Percentiles rank a stretch among this genome's conserved stretches.
Evolutionary conservation across 805 yeast genomes (phyloP).

Genomic region (Metschnikowia noctiluminum): DNA sequence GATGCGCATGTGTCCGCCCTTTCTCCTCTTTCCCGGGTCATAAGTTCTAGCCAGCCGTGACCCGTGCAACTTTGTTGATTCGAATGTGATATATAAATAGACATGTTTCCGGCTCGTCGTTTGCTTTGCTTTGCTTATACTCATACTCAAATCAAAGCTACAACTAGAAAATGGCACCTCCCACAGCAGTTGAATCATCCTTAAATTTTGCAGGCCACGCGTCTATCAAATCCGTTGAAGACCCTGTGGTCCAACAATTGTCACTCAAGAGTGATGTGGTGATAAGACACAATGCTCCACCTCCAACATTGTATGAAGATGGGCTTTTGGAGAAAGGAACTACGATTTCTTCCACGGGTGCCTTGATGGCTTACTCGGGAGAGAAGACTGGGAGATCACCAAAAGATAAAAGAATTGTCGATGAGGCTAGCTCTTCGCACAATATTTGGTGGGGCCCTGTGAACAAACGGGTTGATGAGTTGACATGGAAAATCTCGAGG

Average conservation of each 20-base stretch:
- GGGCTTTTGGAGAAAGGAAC: constrained; percentile 88
- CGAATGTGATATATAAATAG: constrained; percentile 12
- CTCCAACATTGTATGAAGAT: constrained; percentile 91
- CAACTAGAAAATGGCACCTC: constrained; percentile 35
- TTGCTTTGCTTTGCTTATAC: not conserved
- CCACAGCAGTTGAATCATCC: constrained; percentile 44
- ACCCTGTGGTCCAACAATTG: constrained; percentile 41
- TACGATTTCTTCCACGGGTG: constrained; percentile 89
- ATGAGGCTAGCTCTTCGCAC: constrained; percentile 79
- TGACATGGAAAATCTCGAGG: constrained; percentile 92
- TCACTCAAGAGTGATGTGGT: constrained; percentile 56
- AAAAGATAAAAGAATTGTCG: constrained; percentile 96
- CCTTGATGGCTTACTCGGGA: constrained; percentile 94
- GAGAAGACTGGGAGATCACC: constrained; percentile 97
- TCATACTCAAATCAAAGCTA: not conserved
- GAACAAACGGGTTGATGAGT: constrained; percentile 88
- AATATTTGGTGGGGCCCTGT: constrained; percentile 99
- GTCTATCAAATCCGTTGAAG: constrained; percentile 36
- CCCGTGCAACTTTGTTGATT: constrained; percentile 8
- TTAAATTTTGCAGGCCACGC: constrained; percentile 40
- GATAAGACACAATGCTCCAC: constrained; percentile 88
- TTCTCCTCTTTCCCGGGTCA: constrained; percentile 13
- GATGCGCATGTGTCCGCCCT: constrained; percentile 8
- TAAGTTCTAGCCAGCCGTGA: constrained; percentile 1
- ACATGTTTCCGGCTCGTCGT: not conserved